These are phyloP conservation scores for Sphaerulina musiva DNA, from an alignment of 2,329 filamentous ascomycete genomes.

Conservation along the genomic window DNA sequence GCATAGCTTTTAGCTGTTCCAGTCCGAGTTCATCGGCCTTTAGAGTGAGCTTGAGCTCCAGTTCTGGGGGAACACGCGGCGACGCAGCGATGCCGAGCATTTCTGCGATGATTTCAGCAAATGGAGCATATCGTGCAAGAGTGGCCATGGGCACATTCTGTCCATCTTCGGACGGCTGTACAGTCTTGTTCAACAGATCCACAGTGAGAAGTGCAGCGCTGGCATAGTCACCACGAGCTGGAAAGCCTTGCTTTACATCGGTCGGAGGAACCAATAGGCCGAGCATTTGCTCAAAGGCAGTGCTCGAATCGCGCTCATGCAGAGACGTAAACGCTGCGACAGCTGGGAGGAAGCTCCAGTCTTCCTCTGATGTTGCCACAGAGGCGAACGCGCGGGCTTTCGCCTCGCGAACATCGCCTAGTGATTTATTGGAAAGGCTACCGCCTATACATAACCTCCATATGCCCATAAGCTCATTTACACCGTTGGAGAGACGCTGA, in stretches of 20 bases:
- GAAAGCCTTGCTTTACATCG: constrained; percentile 1
- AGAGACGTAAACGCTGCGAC: constrained; percentile 8
- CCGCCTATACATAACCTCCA: constrained; percentile 17
- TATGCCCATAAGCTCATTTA: constrained; percentile 14
- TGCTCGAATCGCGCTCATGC: constrained; percentile 3
- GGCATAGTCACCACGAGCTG: constrained; percentile 15
- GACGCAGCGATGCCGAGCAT: background rate
- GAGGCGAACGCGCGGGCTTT: constrained; percentile 4
- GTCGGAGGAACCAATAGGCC: constrained; percentile 10
- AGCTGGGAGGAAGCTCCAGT: constrained; percentile 21
- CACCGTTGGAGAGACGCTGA: background rate
- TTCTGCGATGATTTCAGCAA: background rate
- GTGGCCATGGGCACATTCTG: background rate
- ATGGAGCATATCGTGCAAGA: background rate
- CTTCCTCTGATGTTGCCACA: constrained; percentile 1
- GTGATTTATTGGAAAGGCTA: constrained; percentile 4
- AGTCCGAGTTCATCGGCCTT: background rate
- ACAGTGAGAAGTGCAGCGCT: constrained; percentile 22
- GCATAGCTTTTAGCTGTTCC: constrained; percentile 1
- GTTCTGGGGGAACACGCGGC: constrained; percentile 1
- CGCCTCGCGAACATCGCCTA: background rate
- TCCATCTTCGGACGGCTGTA: background rate
- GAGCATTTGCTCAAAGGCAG: constrained; percentile 17
- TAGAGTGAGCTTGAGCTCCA: background rate
- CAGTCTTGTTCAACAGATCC: constrained; percentile 10